Percentiles rank a stretch among this genome's conserved stretches.
These are phyloP conservation scores for Chrysosporium queenslandicum DNA, from an alignment of 2,329 filamentous ascomycete genomes.

Conservation along the genomic window DNA sequence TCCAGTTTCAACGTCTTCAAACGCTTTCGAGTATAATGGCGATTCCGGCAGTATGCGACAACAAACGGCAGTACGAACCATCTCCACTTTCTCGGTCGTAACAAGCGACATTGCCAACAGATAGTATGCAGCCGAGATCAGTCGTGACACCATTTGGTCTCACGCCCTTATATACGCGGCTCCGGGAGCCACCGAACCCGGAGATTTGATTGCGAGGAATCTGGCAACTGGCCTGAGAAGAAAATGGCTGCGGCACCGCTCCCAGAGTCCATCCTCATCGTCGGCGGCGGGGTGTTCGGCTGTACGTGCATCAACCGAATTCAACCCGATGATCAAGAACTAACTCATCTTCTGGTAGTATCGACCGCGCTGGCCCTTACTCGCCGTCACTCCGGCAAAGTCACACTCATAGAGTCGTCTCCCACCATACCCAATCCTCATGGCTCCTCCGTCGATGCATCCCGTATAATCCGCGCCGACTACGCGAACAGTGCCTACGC, in stretches of 20 bases:
- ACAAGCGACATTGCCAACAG: background rate
- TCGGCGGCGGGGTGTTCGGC: slow-evolving; percentile 37
- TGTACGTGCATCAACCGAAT: slow-evolving; percentile 24
- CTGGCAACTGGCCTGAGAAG: background rate
- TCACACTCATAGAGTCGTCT: slow-evolving; percentile 50
- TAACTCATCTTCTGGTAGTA: slow-evolving; percentile 27
- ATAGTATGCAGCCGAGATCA: background rate
- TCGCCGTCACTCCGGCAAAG: slow-evolving; percentile 43
- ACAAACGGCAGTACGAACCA: slow-evolving; percentile 1
- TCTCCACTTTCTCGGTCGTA: slow-evolving; percentile 1
- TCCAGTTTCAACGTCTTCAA: background rate
- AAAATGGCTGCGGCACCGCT: slow-evolving; percentile 17
- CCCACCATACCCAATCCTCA: slow-evolving; percentile 48
- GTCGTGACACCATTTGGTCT: background rate
- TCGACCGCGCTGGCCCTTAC: slow-evolving; percentile 61
- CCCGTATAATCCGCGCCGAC: slow-evolving; percentile 59
- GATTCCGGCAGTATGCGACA: slow-evolving; percentile 5
- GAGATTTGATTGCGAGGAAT: background rate
- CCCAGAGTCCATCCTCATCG: slow-evolving; percentile 32
- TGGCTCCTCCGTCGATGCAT: slow-evolving; percentile 50
- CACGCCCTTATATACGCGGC: background rate
- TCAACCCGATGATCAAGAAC: background rate
- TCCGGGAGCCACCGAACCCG: background rate
- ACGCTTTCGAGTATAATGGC: background rate
- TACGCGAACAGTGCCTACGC: slow-evolving; percentile 74